A percentile compares a stretch with the other conserved stretches of the same genome.
phyloP scores from a whole-genome alignment of 2,329 filamentous ascomycete genomes.

The Aureobasidium sp. region DNA sequence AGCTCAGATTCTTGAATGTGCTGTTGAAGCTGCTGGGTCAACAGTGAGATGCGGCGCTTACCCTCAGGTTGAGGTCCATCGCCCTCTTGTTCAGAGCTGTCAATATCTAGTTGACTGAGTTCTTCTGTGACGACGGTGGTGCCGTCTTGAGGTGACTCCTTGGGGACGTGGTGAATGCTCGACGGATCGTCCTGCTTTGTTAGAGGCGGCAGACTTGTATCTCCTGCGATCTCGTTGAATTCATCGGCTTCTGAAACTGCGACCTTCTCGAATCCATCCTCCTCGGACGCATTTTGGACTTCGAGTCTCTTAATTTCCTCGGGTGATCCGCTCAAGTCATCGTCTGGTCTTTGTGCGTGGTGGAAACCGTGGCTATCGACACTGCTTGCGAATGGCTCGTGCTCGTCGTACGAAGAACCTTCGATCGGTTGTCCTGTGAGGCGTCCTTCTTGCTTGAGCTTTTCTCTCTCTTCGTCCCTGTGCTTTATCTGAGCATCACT shows the following conservation, averaged over 20 bases:
- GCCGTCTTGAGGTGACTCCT: constrained; percentile 35
- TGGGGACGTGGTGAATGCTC: constrained; percentile 33
- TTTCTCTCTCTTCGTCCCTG: constrained; percentile 74
- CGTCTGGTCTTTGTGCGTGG: constrained; percentile 39
- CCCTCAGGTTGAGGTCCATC: constrained; percentile 20
- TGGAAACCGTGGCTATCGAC: constrained; percentile 48
- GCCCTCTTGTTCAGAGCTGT: constrained; percentile 4
- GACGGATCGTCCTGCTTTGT: constrained; percentile 14
- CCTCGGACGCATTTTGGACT: constrained; percentile 73
- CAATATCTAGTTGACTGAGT: constrained; percentile 6
- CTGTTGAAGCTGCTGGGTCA: constrained; percentile 35
- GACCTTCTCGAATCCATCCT: constrained; percentile 93
- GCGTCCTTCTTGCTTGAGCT: constrained; percentile 68
- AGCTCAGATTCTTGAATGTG: constrained; percentile 22
- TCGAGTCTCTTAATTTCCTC: constrained; percentile 67
- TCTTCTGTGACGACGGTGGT: neutral
- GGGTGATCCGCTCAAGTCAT: constrained; percentile 42
- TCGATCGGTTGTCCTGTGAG: constrained; percentile 49
- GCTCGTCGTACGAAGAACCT: constrained; percentile 51
- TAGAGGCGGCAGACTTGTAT: constrained; percentile 20
- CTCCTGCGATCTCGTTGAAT: constrained; percentile 49
- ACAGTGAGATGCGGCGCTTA: constrained; percentile 31
- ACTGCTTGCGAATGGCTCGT: constrained; percentile 45
- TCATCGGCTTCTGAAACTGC: constrained; percentile 61
- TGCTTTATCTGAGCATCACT: constrained; percentile 78